Conservation (phyloP, 2,329 filamentous ascomycete species). For the Aspergillus sp. region DNA sequence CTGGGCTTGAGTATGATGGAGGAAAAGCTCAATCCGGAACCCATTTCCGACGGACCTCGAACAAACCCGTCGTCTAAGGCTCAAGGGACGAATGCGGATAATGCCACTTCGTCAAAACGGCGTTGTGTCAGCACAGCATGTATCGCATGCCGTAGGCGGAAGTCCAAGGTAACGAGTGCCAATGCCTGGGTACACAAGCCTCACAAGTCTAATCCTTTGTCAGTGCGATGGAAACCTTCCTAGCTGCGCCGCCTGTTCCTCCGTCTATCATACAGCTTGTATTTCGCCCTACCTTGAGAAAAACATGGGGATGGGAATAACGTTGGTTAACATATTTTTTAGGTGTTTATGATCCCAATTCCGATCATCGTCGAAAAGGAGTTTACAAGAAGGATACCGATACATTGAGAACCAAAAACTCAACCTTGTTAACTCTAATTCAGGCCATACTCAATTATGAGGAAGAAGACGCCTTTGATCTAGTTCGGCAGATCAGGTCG, state of each 20-base stretch:
- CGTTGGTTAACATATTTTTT: slow-evolving; percentile 40
- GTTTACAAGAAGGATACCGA: slow-evolving; percentile 95
- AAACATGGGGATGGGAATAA: neutral
- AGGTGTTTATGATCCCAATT: slow-evolving; percentile 94
- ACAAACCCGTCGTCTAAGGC: slow-evolving; percentile 19
- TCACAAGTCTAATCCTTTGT: slow-evolving; percentile 5
- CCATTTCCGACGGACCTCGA: slow-evolving; percentile 15
- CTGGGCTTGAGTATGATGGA: slow-evolving; percentile 28
- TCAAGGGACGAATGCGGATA: slow-evolving; percentile 33
- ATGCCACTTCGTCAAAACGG: slow-evolving; percentile 54
- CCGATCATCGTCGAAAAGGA: slow-evolving; percentile 92
- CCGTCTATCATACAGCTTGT: slow-evolving; percentile 68
- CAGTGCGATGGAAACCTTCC: slow-evolving; percentile 89
- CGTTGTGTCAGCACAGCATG: slow-evolving; percentile 83
- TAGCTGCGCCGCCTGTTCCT: slow-evolving; percentile 92
- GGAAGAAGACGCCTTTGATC: slow-evolving; percentile 77
- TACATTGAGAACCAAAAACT: slow-evolving; percentile 79
- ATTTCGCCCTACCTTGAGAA: slow-evolving; percentile 9
- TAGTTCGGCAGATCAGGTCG: slow-evolving; percentile 84
- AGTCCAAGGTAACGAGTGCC: slow-evolving; percentile 62
- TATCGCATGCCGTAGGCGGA: slow-evolving; percentile 74
- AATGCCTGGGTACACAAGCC: neutral
- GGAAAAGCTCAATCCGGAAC: slow-evolving; percentile 15
- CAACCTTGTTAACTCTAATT: slow-evolving; percentile 87
- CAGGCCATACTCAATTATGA: slow-evolving; percentile 89